Evolutionary conservation across 2,329 filamentous ascomycete species (phyloP).

Genomic region (Alternaria tenuissima): DNA sequence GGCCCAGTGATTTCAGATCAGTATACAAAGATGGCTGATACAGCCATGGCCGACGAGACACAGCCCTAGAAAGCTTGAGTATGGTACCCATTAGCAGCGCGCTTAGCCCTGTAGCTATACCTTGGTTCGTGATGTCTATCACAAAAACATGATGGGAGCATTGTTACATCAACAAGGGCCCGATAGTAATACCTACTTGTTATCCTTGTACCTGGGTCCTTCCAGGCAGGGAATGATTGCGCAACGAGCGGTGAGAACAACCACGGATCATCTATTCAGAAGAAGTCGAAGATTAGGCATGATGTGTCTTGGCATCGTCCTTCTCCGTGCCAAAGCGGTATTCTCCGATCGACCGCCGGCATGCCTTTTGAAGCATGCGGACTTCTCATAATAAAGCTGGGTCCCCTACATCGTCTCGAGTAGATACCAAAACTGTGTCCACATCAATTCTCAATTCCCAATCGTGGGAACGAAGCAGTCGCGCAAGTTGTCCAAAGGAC

Average conservation of each 20-base stretch:
- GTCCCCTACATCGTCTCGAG: not conserved
- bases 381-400: not conserved
- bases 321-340: constrained; percentile 1
- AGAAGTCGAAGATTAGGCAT: not conserved
- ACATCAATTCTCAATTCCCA: not conserved
- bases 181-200: not conserved
- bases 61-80: not conserved
- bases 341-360: constrained; percentile 2
- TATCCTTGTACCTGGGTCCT: not conserved
- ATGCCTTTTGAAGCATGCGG: not conserved
- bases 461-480: not conserved
- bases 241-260: not conserved
- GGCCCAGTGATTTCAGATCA: not conserved
- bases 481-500: constrained; percentile 3
- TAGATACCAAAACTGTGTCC: not conserved
- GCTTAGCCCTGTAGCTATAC: not conserved
- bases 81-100: not conserved
- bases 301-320: constrained; percentile 1
- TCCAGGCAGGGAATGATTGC: not conserved
- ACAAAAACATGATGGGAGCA: not conserved
- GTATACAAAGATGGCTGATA: not conserved
- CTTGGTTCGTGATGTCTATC: not conserved
- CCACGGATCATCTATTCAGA: not conserved
- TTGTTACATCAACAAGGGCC: not conserved
- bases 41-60: not conserved